Percentiles rank a stretch among this genome's conserved stretches.
Evolutionary conservation across 2,329 filamentous ascomycete species (phyloP).

Genomic region (Cladophialophora carrionii): DNA sequence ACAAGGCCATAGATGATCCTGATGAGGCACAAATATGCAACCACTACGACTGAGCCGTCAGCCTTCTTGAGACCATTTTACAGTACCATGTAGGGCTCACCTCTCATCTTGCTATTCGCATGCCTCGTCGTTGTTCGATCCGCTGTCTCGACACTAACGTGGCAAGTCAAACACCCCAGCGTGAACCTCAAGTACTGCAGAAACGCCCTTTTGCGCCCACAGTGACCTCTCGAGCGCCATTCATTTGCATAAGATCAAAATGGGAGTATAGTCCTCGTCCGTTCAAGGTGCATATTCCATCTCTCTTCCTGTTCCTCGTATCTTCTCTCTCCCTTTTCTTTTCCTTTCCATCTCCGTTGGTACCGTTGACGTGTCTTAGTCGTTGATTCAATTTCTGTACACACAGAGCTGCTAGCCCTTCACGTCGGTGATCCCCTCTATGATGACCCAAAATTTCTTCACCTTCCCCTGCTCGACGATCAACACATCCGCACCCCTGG

Average conservation of each 20-base stretch:
- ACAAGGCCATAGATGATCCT: too few relatives aligned
- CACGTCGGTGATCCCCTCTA: slow-evolving; percentile 21
- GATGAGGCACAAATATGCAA: too few relatives aligned
- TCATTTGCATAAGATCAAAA: background rate
- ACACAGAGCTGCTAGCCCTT: background rate
- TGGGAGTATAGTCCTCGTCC: background rate
- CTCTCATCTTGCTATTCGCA: background rate
- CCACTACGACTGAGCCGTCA: background rate
- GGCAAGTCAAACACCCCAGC: background rate
- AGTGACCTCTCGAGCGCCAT: background rate
- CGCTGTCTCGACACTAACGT: background rate
- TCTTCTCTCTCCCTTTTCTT: background rate
- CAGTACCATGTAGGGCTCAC: background rate
- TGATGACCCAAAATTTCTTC: slow-evolving; percentile 21
- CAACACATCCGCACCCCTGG: slow-evolving; percentile 19
- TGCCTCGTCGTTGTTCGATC: background rate
- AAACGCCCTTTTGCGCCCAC: background rate
- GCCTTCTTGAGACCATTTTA: background rate
- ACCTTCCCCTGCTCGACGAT: slow-evolving; percentile 18
- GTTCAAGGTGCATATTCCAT: background rate
- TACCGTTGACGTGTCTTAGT: background rate
- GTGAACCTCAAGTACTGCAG: background rate
- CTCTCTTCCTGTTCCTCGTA: too few relatives aligned
- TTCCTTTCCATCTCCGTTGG: background rate
- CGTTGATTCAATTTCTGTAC: background rate